These are phyloP conservation scores for Pythium sukuiense DNA, from an alignment of 352 stramenopile genomes.

Conservation along the genomic window DNA sequence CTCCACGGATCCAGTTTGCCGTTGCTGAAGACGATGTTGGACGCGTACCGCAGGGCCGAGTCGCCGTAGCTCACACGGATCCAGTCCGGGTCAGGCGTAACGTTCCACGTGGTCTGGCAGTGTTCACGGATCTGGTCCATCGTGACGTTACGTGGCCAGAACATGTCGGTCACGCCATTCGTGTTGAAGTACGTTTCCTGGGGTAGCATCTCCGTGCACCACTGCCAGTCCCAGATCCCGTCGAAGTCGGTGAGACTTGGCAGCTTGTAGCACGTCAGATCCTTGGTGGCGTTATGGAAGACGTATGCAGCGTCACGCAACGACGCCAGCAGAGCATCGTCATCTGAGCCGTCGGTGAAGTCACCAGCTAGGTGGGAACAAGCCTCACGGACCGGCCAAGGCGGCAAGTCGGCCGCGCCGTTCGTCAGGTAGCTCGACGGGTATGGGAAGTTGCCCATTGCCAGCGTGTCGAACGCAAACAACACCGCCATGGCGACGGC, in stretches of 20 bases:
- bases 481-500: conserved; percentile 72
- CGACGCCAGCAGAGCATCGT: conserved; percentile 45
- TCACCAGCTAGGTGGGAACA: conserved; percentile 70
- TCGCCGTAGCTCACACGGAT: conserved; percentile 82
- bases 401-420: conserved; percentile 68
- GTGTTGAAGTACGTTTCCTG: conserved; percentile 88
- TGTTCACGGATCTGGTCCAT: conserved; percentile 52
- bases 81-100: conserved; percentile 68
- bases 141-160: conserved; percentile 78
- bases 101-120: conserved; percentile 69
- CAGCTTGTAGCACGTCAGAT: conserved; percentile 73
- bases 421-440: conserved; percentile 92
- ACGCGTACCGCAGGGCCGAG: conserved; percentile 50
- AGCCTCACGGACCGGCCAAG: conserved; percentile 92
- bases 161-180: conserved; percentile 92
- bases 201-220: conserved; percentile 91
- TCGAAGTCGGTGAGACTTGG: conserved; percentile 71
- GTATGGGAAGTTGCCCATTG: conserved; percentile 96
- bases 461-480: conserved; percentile 91
- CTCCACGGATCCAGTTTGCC: conserved; percentile 93
- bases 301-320: conserved; percentile 76
- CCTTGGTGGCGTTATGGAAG: conserved; percentile 88
- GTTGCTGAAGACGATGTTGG: conserved; percentile 97
- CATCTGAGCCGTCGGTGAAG: conserved; percentile 33
- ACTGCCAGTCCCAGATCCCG: conserved; percentile 92